Evolutionary conservation across 495 filamentous ascomycete genomes (phyloP).

Genomic region (Alectoria sarmentosa): DNA sequence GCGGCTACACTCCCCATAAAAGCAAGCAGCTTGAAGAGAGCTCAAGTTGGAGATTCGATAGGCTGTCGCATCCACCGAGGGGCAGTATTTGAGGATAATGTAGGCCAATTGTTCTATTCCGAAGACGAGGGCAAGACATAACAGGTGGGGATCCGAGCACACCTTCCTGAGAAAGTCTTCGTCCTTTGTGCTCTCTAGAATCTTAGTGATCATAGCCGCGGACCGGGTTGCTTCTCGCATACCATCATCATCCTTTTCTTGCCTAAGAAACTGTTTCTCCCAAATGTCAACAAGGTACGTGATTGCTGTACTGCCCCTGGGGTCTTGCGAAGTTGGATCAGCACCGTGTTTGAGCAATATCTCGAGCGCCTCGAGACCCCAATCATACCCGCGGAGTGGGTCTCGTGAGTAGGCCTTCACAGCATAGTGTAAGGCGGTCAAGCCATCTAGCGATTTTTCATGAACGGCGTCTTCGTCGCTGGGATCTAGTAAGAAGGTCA

Average conservation of each 20-base stretch:
- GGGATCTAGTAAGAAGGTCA: not conserved
- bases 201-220: not conserved
- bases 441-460: conserved; percentile 5
- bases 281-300: not conserved
- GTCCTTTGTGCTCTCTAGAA: not conserved
- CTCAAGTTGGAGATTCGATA: not conserved
- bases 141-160: not conserved
- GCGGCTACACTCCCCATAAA: conserved; percentile 10
- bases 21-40: conserved; percentile 6
- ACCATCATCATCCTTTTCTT: not conserved
- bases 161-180: not conserved
- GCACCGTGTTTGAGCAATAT: conserved; percentile 6
- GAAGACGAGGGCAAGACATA: not conserved
- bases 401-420: not conserved
- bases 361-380: not conserved
- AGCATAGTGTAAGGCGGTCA: conserved; percentile 16
- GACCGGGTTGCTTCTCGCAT: not conserved
- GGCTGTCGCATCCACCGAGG: conserved; percentile 5
- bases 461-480: not conserved
- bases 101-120: conserved; percentile 1
- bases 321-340: not conserved
- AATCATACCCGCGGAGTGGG: not conserved
- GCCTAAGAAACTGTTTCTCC: not conserved
- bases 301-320: not conserved
- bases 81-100: conserved; percentile 1